A percentile compares a stretch with the other conserved stretches of the same genome.
phyloP scores from a whole-genome alignment of 306 rosid species.

The Lupinus albus region DNA sequence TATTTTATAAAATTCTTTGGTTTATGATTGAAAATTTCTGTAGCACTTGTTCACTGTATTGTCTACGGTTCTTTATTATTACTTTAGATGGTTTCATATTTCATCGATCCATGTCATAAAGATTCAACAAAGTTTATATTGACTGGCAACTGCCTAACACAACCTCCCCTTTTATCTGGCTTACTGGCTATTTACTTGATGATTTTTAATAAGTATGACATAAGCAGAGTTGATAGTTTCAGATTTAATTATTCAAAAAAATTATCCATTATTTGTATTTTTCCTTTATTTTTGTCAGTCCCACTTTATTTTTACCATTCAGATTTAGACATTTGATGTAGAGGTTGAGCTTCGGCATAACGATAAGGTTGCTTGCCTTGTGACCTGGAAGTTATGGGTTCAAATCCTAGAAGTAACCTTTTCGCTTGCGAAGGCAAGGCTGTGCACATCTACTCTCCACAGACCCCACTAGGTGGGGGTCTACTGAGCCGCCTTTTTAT shows the following conservation, averaged over 20 bases:
- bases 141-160: background rate
- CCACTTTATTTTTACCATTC: too few species aligned
- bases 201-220: too few species aligned
- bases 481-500: too few species aligned
- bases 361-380: too few species aligned
- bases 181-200: background rate
- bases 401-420: too few species aligned
- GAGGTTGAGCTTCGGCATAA: too few species aligned
- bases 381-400: too few species aligned
- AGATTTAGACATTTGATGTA: background rate
- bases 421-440: too few species aligned
- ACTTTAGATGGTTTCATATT: background rate
- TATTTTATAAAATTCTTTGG: slow-evolving; percentile 1
- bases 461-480: too few species aligned
- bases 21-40: slow-evolving; percentile 25
- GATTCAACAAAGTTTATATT: background rate
- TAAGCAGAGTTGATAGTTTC: background rate
- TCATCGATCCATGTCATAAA: background rate
- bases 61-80: slow-evolving; percentile 3
- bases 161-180: background rate
- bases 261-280: slow-evolving; percentile 7
- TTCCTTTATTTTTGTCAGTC: background rate
- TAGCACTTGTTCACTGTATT: slow-evolving; percentile 23
- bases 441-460: too few species aligned
- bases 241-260: background rate